phyloP scores from a whole-genome alignment of 495 filamentous ascomycete species.

The Aspergillus olivimuriae region DNA sequence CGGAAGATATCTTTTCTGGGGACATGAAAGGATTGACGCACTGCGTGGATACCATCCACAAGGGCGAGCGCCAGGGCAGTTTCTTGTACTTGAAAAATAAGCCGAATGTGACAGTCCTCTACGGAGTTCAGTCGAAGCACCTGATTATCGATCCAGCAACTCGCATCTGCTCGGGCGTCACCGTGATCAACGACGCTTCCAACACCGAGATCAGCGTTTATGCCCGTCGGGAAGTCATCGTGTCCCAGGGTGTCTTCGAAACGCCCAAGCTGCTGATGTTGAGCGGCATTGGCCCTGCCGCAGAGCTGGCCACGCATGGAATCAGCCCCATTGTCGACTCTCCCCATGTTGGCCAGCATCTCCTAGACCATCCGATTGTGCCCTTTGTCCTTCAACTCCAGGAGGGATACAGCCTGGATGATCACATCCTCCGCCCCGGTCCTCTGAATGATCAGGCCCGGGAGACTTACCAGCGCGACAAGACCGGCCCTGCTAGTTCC shows the following conservation, averaged over 20 bases:
- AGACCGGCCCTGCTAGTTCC: conserved; percentile 44
- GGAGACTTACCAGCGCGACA: conserved; percentile 39
- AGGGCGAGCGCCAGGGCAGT: conserved; percentile 48
- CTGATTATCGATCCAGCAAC: conserved; percentile 45
- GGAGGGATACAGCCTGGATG: conserved; percentile 48
- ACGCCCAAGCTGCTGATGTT: conserved; percentile 45
- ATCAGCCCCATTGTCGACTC: conserved; percentile 43
- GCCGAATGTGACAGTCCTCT: conserved; percentile 49
- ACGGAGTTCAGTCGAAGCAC: conserved; percentile 41
- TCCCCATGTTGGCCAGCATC: conserved; percentile 49
- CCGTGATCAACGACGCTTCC: conserved; percentile 38
- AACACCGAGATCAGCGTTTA: conserved; percentile 25
- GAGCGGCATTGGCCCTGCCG: conserved; percentile 35
- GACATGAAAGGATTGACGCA: conserved; percentile 49
- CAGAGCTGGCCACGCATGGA: conserved; percentile 41
- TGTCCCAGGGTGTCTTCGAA: conserved; percentile 39
- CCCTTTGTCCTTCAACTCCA: conserved; percentile 51
- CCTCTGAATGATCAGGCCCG: conserved; percentile 39
- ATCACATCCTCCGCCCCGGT: conserved; percentile 45
- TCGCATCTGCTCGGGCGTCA: conserved; percentile 27
- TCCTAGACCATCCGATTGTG: conserved; percentile 51
- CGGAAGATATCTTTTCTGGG: conserved; percentile 52
- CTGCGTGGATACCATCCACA: conserved; percentile 51
- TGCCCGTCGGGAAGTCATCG: conserved; percentile 38
- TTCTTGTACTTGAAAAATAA: conserved; percentile 48